Evolutionary conservation across 495 filamentous ascomycete genomes (phyloP).

Genomic region (Penicillium canescens): DNA sequence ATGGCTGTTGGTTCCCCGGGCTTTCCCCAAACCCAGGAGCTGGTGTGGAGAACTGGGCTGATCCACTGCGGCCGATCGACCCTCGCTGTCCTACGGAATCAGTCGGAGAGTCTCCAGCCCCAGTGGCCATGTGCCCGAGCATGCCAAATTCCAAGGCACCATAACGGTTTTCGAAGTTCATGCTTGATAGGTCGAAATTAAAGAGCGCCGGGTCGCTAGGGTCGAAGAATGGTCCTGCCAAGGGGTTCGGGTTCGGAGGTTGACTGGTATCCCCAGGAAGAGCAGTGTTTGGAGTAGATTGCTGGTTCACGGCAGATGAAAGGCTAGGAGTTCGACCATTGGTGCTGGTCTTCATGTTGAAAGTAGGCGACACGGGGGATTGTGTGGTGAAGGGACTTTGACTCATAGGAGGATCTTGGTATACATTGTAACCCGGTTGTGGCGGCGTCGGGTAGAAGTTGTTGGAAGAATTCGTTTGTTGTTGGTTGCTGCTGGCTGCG

Average conservation of each 20-base stretch:
- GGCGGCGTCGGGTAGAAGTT: slow-evolving; percentile 39
- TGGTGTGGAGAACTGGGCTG: slow-evolving; percentile 47
- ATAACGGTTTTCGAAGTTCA: slow-evolving; percentile 96
- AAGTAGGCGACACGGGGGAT: slow-evolving; percentile 69
- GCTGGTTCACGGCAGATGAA: slow-evolving; percentile 36
- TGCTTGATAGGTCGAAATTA: slow-evolving; percentile 89
- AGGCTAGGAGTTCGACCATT: slow-evolving; percentile 41
- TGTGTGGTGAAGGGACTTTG: slow-evolving; percentile 61
- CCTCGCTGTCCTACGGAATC: slow-evolving; percentile 57
- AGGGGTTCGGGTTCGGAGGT: slow-evolving; percentile 48
- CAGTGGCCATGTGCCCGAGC: slow-evolving; percentile 90
- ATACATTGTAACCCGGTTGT: slow-evolving; percentile 38
- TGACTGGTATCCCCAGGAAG: slow-evolving; percentile 35
- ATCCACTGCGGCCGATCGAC: slow-evolving; percentile 49
- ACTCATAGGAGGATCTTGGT: slow-evolving; percentile 39
- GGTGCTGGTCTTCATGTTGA: slow-evolving; percentile 47
- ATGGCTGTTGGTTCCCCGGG: slow-evolving; percentile 44
- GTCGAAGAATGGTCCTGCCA: slow-evolving; percentile 70
- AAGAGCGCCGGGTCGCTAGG: slow-evolving; percentile 87
- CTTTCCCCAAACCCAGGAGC: slow-evolving; percentile 44
- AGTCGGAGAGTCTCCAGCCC: slow-evolving; percentile 73
- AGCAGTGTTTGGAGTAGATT: slow-evolving; percentile 32
- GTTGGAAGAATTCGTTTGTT: slow-evolving; percentile 23
- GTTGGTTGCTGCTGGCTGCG: slow-evolving; percentile 20
- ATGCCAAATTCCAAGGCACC: slow-evolving; percentile 92